Conservation (phyloP, 2,329 filamentous ascomycete species). For the Ascochyta clinopodiicola region DNA sequence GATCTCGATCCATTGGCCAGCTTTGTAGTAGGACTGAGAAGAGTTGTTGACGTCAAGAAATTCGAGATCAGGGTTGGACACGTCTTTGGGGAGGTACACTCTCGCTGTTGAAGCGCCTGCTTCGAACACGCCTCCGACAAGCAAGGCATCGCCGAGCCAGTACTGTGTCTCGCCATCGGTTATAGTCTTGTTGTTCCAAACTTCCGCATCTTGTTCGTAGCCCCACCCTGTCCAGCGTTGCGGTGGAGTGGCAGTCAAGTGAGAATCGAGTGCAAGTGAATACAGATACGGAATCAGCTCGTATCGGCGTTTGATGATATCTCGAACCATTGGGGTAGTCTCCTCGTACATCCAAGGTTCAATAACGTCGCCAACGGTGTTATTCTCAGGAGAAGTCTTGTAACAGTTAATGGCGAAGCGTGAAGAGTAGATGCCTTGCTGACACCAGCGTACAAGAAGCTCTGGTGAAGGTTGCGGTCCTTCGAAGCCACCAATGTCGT, state of each 20-base stretch:
- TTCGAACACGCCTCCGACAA: constrained; percentile 73
- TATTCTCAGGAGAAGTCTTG: constrained; percentile 72
- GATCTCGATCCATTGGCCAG: constrained; percentile 62
- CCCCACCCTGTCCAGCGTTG: constrained; percentile 78
- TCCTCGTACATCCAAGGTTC: constrained; percentile 80
- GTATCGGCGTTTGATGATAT: constrained; percentile 73
- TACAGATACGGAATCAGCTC: constrained; percentile 76
- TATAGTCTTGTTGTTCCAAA: constrained; percentile 65
- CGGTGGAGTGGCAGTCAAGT: constrained; percentile 66
- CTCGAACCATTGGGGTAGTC: constrained; percentile 67
- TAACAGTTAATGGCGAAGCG: constrained; percentile 81
- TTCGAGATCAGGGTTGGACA: constrained; percentile 55
- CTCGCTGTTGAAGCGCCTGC: constrained; percentile 60
- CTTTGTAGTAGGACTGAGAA: constrained; percentile 63
- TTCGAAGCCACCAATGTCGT: constrained; percentile 79
- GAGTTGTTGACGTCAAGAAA: constrained; percentile 70
- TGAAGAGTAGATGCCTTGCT: constrained; percentile 72
- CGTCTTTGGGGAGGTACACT: constrained; percentile 67
- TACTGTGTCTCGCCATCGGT: constrained; percentile 73
- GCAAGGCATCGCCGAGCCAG: constrained; percentile 72
- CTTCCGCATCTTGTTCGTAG: constrained; percentile 69
- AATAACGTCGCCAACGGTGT: constrained; percentile 73
- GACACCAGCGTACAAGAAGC: constrained; percentile 74
- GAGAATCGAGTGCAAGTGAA: constrained; percentile 67
- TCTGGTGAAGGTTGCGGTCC: constrained; percentile 75